Percentiles rank a stretch among this genome's conserved stretches.
Conservation (phyloP, 2,329 filamentous ascomycete species). For the Fusarium vanettenii region DNA sequence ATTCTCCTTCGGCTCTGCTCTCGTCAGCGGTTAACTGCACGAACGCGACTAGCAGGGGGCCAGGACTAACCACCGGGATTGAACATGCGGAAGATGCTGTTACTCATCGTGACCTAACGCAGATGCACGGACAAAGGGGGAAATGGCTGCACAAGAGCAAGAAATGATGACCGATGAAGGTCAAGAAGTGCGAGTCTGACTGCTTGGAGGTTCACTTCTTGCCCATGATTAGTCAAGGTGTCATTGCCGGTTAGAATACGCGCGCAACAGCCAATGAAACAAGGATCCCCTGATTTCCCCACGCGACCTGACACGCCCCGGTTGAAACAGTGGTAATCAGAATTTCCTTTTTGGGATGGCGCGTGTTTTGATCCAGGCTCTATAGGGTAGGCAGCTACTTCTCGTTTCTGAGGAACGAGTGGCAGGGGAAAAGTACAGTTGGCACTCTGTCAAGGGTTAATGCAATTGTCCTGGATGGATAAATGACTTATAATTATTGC, state of each 20-base stretch:
- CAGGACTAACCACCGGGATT: neutral
- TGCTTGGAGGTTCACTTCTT: neutral
- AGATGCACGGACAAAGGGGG: neutral
- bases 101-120: neutral
- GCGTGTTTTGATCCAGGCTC: neutral
- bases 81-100: neutral
- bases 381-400: neutral
- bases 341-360: neutral
- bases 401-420: neutral
- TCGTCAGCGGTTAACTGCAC: neutral
- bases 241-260: neutral
- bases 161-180: neutral
- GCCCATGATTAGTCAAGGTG: neutral
- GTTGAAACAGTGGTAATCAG: neutral
- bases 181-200: neutral
- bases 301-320: neutral
- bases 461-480: neutral
- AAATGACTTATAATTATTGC: neutral
- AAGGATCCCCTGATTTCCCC: neutral
- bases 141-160: neutral
- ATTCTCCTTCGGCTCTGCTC: neutral
- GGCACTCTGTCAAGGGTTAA: neutral
- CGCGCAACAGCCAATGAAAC: neutral
- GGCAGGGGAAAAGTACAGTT: neutral
- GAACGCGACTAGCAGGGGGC: neutral